phyloP scores from a whole-genome alignment of 2,329 filamentous ascomycete species.

The Microascus cirrosus region DNA sequence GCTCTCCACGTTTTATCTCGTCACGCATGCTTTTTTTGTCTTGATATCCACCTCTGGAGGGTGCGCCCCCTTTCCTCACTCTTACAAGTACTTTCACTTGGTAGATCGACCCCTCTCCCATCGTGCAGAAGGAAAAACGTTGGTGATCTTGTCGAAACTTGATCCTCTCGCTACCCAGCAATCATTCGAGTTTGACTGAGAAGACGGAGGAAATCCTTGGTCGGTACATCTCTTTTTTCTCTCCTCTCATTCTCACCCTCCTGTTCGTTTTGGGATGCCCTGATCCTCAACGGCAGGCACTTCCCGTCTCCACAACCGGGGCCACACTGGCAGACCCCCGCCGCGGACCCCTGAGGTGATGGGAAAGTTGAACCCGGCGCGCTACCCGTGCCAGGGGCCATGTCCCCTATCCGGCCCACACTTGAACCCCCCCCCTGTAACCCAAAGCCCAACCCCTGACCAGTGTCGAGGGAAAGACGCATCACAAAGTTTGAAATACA shows the following conservation, averaged over 20 bases:
- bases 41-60: neutral
- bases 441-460: slow-evolving; percentile 28
- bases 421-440: slow-evolving; percentile 1
- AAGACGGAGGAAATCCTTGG: neutral
- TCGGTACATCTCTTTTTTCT: neutral
- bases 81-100: slow-evolving; percentile 9
- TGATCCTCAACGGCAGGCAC: neutral
- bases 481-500: slow-evolving; percentile 30
- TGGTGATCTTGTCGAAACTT: slow-evolving; percentile 4
- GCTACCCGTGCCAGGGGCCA: slow-evolving; percentile 2
- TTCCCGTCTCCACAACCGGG: neutral
- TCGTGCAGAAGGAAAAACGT: slow-evolving; percentile 1
- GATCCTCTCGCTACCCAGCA: slow-evolving; percentile 1
- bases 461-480: slow-evolving; percentile 25
- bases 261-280: neutral
- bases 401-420: slow-evolving; percentile 1
- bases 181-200: neutral
- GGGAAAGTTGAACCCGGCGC: slow-evolving; percentile 1
- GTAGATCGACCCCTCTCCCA: slow-evolving; percentile 7
- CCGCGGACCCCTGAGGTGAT: slow-evolving; percentile 3
- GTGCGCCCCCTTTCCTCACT: slow-evolving; percentile 8
- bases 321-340: slow-evolving; percentile 1
- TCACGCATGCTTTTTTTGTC: slow-evolving; percentile 1
- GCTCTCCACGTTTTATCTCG: slow-evolving; percentile 2
- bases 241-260: neutral